phyloP scores from a whole-genome alignment of 805 yeast genomes.

The Nakazawaea sp. region DNA sequence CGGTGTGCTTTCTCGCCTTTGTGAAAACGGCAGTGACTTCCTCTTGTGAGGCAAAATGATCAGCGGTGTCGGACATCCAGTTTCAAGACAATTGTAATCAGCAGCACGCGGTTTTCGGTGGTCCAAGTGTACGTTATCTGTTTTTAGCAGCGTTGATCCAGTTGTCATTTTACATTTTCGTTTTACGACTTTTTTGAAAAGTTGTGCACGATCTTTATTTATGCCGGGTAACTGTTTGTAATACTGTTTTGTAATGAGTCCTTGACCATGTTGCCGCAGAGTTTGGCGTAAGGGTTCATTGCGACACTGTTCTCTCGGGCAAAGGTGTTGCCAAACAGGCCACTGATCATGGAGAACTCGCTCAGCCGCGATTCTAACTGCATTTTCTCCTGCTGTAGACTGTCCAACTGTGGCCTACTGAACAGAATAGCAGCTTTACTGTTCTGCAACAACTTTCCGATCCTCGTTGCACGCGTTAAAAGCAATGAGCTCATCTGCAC shows the following conservation, averaged over 20 bases:
- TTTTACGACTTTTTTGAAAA: background rate
- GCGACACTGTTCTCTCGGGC: background rate
- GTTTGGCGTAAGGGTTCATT: constrained; percentile 6
- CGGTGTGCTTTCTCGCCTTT: constrained; percentile 54
- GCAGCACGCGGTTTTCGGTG: too few relatives aligned
- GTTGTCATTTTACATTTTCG: too few relatives aligned
- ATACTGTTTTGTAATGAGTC: background rate
- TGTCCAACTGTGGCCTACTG: too few relatives aligned
- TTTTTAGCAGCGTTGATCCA: too few relatives aligned
- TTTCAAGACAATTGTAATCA: too few relatives aligned
- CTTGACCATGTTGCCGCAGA: constrained; percentile 8
- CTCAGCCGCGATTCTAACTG: constrained; percentile 3
- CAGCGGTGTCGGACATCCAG: too few relatives aligned
- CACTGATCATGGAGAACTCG: constrained; percentile 2
- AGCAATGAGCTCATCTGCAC: constrained; percentile 1
- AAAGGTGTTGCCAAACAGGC: constrained; percentile 1
- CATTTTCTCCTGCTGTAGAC: too few relatives aligned
- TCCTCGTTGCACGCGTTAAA: background rate
- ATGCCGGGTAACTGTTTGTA: too few relatives aligned
- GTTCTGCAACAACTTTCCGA: constrained; percentile 1
- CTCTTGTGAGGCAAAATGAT: constrained; percentile 57
- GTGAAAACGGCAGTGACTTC: constrained; percentile 61
- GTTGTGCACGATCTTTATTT: too few relatives aligned
- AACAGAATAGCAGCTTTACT: background rate
- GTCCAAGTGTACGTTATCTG: too few relatives aligned